Conservation (phyloP, 176 grass and related monocot species). For the Triticum turgidum region DNA sequence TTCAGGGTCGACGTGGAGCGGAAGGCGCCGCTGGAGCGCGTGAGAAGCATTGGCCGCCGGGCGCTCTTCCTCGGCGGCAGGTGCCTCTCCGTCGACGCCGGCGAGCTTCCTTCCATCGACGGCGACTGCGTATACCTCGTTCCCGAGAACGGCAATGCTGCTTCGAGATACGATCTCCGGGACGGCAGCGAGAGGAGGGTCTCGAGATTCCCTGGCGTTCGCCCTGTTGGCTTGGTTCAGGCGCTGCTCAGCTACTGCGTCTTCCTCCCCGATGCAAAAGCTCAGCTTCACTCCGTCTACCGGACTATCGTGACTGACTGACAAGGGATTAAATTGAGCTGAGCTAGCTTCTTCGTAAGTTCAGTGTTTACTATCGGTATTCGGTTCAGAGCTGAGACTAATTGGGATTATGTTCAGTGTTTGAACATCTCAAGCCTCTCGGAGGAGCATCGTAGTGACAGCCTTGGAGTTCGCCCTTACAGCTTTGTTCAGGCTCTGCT, state of each 20-base stretch:
- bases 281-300: not conserved
- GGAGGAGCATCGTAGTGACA: too few relatives aligned
- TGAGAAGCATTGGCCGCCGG: not conserved
- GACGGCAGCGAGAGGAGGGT: not conserved
- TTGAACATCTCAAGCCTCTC: too few relatives aligned
- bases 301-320: not conserved
- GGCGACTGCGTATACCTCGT: not conserved
- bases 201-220: not conserved
- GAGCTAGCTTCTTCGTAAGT: not conserved
- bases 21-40: not conserved
- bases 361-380: not conserved
- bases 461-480: too few relatives aligned
- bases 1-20: not conserved
- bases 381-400: not conserved
- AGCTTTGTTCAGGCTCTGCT: too few relatives aligned
- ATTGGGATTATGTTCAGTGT: not conserved
- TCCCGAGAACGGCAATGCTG: not conserved
- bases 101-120: not conserved
- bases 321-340: not conserved
- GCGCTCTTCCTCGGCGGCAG: not conserved
- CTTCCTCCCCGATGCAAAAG: not conserved
- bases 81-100: not conserved
- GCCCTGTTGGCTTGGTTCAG: not conserved
- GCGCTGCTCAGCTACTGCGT: not conserved
- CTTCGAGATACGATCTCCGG: not conserved